Conservation (phyloP, 805 yeast species). For the Pichia heedii region DNA sequence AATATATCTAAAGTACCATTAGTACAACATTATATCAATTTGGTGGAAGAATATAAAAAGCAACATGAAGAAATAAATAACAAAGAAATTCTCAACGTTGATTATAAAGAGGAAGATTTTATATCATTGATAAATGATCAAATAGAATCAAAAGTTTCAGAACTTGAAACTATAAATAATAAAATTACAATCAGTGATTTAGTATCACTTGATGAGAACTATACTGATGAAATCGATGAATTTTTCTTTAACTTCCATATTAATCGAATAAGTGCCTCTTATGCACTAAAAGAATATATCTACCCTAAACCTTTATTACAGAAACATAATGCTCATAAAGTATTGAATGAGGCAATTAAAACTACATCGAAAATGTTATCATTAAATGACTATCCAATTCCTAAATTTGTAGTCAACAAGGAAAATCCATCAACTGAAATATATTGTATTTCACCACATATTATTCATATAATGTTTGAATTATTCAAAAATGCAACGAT, state of each 20-base stretch:
- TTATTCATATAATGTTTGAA: conserved; percentile 25
- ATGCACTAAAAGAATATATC: conserved; percentile 18
- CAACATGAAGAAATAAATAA: conserved; percentile 1
- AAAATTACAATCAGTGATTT: conserved; percentile 11
- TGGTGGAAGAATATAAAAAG: not conserved
- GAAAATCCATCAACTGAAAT: conserved; percentile 2
- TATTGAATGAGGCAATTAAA: conserved; percentile 14
- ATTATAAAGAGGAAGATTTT: conserved; percentile 7
- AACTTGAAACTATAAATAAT: conserved; percentile 10
- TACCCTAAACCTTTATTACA: conserved; percentile 12
- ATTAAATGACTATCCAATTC: conserved; percentile 25
- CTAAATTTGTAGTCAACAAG: conserved; percentile 12
- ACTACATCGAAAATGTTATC: conserved; percentile 18
- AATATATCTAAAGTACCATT: not conserved
- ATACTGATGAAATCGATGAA: conserved; percentile 13
- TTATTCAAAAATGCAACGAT: conserved; percentile 24
- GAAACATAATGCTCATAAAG: conserved; percentile 7
- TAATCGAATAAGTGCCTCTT: conserved; percentile 20
- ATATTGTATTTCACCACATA: conserved; percentile 22
- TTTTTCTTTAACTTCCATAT: conserved; percentile 20
- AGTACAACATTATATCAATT: conserved; percentile 6
- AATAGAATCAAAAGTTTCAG: conserved; percentile 7
- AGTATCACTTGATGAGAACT: conserved; percentile 14
- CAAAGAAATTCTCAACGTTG: not conserved
- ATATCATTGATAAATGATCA: conserved; percentile 3